Conservation (phyloP, 2,329 filamentous ascomycete species). For the Colletotrichum sublineola region DNA sequence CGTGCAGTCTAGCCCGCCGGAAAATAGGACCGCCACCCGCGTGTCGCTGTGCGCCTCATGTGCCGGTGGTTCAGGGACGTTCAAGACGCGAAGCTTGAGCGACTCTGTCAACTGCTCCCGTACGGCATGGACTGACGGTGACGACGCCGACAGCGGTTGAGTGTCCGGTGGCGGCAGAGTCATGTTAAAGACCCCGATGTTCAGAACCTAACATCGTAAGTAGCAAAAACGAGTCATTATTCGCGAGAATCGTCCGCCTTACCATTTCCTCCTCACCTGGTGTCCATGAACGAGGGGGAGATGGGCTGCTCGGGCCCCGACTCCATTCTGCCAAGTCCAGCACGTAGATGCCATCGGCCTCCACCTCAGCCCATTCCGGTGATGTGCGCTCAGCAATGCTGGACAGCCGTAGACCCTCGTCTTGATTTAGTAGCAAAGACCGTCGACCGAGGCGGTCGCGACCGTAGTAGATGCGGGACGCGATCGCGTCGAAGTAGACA, state of each 20-base stretch:
- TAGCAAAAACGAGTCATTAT: slow-evolving; percentile 49
- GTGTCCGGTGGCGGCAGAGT: slow-evolving; percentile 55
- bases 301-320: not conserved
- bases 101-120: slow-evolving; percentile 70
- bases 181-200: slow-evolving; percentile 67
- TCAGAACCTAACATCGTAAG: slow-evolving; percentile 65
- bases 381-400: slow-evolving; percentile 74
- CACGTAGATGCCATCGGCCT: slow-evolving; percentile 84
- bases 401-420: slow-evolving; percentile 70
- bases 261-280: slow-evolving; percentile 52
- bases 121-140: slow-evolving; percentile 66
- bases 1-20: slow-evolving; percentile 93
- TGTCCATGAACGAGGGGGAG: slow-evolving; percentile 49
- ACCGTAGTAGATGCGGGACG: slow-evolving; percentile 79
- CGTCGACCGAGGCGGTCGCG: slow-evolving; percentile 89
- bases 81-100: slow-evolving; percentile 72
- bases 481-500: slow-evolving; percentile 78
- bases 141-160: slow-evolving; percentile 47
- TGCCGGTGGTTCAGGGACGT: slow-evolving; percentile 72
- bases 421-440: slow-evolving; percentile 76
- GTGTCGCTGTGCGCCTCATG: slow-evolving; percentile 52
- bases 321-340: slow-evolving; percentile 63
- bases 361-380: slow-evolving; percentile 80
- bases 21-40: slow-evolving; percentile 86
- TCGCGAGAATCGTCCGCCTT: slow-evolving; percentile 55